Conservation (phyloP, 371 early-diverging fungal genomes). For the Catenaria anguillulae region DNA sequence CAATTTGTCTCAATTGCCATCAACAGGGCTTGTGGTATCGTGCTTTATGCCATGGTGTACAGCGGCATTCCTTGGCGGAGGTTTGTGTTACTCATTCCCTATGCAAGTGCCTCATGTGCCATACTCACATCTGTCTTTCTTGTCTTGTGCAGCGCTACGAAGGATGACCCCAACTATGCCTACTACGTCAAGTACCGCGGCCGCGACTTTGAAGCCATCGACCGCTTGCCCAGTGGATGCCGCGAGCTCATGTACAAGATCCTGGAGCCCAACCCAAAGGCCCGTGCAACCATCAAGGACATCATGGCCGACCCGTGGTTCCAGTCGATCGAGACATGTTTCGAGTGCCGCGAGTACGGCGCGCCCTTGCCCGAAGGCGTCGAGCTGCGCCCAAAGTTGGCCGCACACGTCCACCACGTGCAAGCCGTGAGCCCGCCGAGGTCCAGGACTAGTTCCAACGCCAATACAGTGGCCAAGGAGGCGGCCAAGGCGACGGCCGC, state of each 20-base stretch:
- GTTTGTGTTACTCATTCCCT: too few species aligned
- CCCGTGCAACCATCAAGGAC: slow-evolving; percentile 32
- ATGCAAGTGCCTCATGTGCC: too few species aligned
- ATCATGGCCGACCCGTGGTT: slow-evolving; percentile 41
- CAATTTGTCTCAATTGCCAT: neutral
- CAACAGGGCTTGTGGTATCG: slow-evolving; percentile 46
- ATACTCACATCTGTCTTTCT: too few species aligned
- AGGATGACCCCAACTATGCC: slow-evolving; percentile 36
- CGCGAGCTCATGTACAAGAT: slow-evolving; percentile 36
- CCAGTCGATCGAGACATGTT: slow-evolving; percentile 13
- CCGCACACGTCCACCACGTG: neutral
- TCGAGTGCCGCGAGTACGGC: slow-evolving; percentile 7
- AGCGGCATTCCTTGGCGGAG: slow-evolving; percentile 62
- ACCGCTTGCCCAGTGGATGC: slow-evolving; percentile 27
- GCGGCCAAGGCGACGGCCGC: neutral
- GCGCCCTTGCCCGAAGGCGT: neutral
- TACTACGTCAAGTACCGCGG: slow-evolving; percentile 8
- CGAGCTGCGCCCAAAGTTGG: neutral
- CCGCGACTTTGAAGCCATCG: slow-evolving; percentile 24
- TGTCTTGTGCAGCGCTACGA: slow-evolving; percentile 51
- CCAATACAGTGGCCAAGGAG: neutral
- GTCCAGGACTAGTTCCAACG: neutral
- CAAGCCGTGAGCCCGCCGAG: neutral
- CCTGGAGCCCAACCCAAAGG: slow-evolving; percentile 41
- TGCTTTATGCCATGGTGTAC: slow-evolving; percentile 65